Conservation (phyloP, 2,329 filamentous ascomycete genomes). For the Macrophomina pseudophaseolina region DNA sequence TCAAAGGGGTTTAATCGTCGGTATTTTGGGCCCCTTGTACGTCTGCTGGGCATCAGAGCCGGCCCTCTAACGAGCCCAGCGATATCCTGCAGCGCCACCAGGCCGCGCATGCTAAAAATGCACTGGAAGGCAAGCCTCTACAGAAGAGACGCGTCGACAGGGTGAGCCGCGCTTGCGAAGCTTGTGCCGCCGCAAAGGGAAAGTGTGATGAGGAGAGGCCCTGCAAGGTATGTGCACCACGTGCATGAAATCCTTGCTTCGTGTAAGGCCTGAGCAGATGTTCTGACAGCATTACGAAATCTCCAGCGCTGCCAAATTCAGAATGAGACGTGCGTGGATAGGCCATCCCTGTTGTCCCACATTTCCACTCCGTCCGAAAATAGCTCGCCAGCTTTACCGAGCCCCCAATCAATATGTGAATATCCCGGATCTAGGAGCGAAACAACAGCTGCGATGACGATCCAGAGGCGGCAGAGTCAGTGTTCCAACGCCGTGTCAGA, state of each 20-base stretch:
- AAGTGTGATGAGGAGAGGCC: slow-evolving; percentile 40
- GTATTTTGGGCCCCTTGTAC: not conserved
- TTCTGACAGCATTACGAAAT: not conserved
- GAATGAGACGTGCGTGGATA: slow-evolving; percentile 27
- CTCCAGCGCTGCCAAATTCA: slow-evolving; percentile 27
- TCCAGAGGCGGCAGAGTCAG: not conserved
- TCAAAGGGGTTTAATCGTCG: slow-evolving; percentile 38
- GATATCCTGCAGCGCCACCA: slow-evolving; percentile 39
- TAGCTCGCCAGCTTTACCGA: slow-evolving; percentile 30
- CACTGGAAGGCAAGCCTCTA: slow-evolving; percentile 31
- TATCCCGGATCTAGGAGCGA: not conserved
- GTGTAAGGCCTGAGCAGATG: too few species aligned
- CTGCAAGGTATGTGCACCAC: slow-evolving; percentile 32
- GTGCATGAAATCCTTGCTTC: too few species aligned
- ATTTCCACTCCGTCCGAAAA: slow-evolving; percentile 33
- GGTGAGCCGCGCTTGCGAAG: slow-evolving; percentile 38
- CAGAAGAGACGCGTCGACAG: slow-evolving; percentile 32
- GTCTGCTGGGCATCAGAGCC: not conserved
- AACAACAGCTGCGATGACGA: not conserved
- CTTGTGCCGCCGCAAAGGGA: slow-evolving; percentile 39
- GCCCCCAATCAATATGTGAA: slow-evolving; percentile 10
- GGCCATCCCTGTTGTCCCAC: slow-evolving; percentile 26
- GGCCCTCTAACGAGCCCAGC: slow-evolving; percentile 19
- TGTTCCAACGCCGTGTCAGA: not conserved
- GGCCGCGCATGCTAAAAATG: slow-evolving; percentile 36